phyloP scores from a whole-genome alignment of 768 basidiomycete species.

The Boletus reticuloceps region DNA sequence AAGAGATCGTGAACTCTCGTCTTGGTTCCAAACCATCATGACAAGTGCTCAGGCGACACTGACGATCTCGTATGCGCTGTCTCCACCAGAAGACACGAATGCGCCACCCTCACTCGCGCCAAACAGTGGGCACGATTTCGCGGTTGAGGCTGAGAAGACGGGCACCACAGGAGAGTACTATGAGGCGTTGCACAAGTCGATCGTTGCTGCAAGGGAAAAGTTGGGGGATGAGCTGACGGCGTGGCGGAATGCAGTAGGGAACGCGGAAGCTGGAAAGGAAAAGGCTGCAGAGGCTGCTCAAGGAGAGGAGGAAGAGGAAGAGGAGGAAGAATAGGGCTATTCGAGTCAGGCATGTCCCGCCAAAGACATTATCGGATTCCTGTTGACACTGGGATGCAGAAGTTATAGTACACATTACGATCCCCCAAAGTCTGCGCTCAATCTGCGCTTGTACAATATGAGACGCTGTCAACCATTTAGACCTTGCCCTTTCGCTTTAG shows the following conservation, averaged over 20 bases:
- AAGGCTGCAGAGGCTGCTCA: constrained; percentile 39
- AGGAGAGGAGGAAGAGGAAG: constrained; percentile 46
- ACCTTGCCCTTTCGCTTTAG: constrained; percentile 43
- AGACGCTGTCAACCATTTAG: constrained; percentile 7
- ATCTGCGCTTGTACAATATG: neutral
- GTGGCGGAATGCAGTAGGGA: constrained; percentile 75
- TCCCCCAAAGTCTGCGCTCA: neutral
- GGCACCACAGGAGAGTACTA: constrained; percentile 41
- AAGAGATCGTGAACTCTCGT: constrained; percentile 1
- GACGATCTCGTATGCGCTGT: constrained; percentile 22
- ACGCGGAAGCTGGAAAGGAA: constrained; percentile 61
- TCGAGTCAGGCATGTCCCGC: neutral
- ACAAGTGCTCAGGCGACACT: constrained; percentile 7
- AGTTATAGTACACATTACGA: neutral
- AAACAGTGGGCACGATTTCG: constrained; percentile 26
- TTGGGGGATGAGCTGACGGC: constrained; percentile 68
- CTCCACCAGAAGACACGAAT: constrained; percentile 18
- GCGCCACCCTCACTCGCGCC: constrained; percentile 19
- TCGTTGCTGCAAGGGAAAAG: constrained; percentile 50
- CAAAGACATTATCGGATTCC: neutral
- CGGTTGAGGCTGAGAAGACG: constrained; percentile 19
- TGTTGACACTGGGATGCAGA: neutral
- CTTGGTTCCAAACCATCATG: constrained; percentile 11
- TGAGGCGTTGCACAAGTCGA: constrained; percentile 42
- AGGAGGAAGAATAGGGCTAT: constrained; percentile 34